Evolutionary conservation across 192 early-diverging fungal species (phyloP), one percentile per base, ranked within the genome.

Genomic region (Spinellus fusiger): DNA sequence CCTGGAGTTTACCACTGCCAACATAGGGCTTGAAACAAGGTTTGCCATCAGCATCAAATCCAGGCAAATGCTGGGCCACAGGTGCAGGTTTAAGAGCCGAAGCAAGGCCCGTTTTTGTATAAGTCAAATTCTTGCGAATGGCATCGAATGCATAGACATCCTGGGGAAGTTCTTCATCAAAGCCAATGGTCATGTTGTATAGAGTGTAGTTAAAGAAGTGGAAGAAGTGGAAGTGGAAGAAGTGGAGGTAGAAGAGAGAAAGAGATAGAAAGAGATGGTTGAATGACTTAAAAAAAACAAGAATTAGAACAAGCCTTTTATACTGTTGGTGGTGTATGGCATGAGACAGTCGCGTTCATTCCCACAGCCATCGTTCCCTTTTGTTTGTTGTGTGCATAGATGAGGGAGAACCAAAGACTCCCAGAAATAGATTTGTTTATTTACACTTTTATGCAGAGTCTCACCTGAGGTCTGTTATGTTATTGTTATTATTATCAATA

Each of bases 1-100:
- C 64, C 37, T 76, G 7, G 35, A 81, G 61, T 53, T 81, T 81
- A 15, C 70, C 73, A 33, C 63, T 51, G 8, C 68, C 73, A 46
- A 56, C 62, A 61, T 81, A 81, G 13, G 70, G 64, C 59, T 74
- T 58, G 49, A 81, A 59, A 29, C 58, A 55, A 8, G 69, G 63
- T 10, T 65, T 71, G 22, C 69, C 69, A 5, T 47, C 56, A 4
- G 23, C 56, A 15, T 75, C 67, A 29, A 62, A 73, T 22, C 54
- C 37, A 15, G 80, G 79, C 18, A 80, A 53, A 56, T 80, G 62
- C 29, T 73, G 73, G 7, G 66, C 57, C 4, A 75, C 58, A 6
- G 78, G 78, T 9, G 49, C 53, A 23, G 78, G 76, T 27, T 73
- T 75, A 40, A 80, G 44, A 12, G 61, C 22, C 3, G 69, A 63